Percentiles rank a stretch among this genome's conserved stretches.
Evolutionary conservation across 177 flowering plant genomes (phyloP).

Genomic region (Telopea speciosissima): DNA sequence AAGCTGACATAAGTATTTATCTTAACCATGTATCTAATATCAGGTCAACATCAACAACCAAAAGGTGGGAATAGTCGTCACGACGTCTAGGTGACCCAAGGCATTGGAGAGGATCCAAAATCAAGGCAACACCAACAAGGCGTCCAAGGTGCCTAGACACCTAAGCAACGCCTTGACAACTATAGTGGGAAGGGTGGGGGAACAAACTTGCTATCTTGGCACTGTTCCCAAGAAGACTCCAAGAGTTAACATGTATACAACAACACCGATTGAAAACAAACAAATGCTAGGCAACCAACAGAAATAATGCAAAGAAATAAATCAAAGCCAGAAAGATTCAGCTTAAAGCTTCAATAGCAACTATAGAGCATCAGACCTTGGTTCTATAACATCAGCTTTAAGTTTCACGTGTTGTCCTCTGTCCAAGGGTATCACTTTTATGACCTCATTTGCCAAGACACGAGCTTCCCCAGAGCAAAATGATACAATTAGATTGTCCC

Average conservation of each 20-base stretch:
- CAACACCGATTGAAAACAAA: background rate
- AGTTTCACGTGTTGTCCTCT: constrained; percentile 97
- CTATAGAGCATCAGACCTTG: constrained; percentile 47
- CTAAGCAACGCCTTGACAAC: too few relatives aligned
- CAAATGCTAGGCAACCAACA: background rate
- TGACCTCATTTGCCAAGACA: constrained; percentile 71
- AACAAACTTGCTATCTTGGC: background rate
- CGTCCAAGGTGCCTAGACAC: too few relatives aligned
- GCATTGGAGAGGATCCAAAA: too few relatives aligned
- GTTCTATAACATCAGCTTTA: constrained; percentile 77
- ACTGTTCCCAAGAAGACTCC: background rate
- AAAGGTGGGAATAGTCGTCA: too few relatives aligned
- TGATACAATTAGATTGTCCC: constrained; percentile 71
- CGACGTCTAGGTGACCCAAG: too few relatives aligned
- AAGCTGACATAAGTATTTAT: background rate
- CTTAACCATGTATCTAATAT: too few relatives aligned
- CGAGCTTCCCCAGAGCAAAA: constrained; percentile 94
- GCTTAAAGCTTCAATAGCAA: background rate
- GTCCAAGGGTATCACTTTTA: constrained; percentile 89
- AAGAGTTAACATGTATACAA: background rate
- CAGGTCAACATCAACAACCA: too few relatives aligned
- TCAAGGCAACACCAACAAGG: too few relatives aligned
- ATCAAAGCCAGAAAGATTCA: background rate
- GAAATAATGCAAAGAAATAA: background rate
- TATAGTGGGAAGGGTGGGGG: too few relatives aligned